Percentiles rank a stretch among this genome's conserved stretches.
These are phyloP conservation scores for Stephania yunnanensis DNA, from an alignment of 164 flowering plant species.

Conservation along the genomic window DNA sequence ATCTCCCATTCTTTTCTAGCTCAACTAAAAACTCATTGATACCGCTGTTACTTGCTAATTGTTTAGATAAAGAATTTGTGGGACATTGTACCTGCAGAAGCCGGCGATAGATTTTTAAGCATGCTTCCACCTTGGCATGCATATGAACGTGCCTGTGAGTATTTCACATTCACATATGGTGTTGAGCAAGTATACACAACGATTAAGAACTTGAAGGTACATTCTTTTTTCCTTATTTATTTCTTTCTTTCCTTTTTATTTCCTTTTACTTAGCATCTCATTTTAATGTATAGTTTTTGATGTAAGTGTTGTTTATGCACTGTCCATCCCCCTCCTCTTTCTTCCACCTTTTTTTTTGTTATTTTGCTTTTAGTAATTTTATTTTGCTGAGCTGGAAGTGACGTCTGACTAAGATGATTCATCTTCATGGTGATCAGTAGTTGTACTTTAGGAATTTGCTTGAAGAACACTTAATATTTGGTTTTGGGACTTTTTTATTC, in stretches of 20 bases:
- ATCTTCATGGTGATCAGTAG: background rate
- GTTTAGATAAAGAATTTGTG: constrained; percentile 58
- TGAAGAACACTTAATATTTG: background rate
- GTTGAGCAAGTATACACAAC: constrained; percentile 82
- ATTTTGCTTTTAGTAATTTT: background rate
- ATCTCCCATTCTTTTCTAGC: background rate
- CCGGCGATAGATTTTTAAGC: constrained; percentile 80
- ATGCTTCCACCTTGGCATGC: constrained; percentile 99
- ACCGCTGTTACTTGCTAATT: background rate
- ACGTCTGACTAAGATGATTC: background rate
- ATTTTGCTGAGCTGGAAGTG: background rate
- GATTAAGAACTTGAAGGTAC: constrained; percentile 73
- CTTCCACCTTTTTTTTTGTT: background rate
- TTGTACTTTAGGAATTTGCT: background rate
- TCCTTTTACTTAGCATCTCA: background rate
- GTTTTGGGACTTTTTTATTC: background rate
- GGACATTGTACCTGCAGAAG: constrained; percentile 70
- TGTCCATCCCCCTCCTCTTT: background rate
- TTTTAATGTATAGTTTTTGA: background rate
- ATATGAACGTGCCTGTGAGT: constrained; percentile 87
- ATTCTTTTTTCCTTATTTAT: background rate
- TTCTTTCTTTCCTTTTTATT: background rate
- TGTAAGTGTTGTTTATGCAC: background rate
- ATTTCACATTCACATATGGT: constrained; percentile 71
- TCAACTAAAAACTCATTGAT: background rate